Base-by-base conservation (phyloP, 306 rosid genomes). In the Glycyrrhiza uralensis region DNA sequence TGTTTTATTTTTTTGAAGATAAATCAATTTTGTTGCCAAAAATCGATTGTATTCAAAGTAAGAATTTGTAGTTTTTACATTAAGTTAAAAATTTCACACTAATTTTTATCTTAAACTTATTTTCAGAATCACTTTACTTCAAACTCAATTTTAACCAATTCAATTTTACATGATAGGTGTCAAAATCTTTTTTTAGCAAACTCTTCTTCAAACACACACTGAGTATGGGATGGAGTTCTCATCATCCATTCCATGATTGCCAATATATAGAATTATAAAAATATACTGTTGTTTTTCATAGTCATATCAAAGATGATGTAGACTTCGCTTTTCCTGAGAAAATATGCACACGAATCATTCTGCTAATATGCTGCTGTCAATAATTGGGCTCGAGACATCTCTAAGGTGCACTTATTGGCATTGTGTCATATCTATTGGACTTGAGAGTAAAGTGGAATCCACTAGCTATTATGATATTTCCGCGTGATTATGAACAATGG, bases 381-480 rank as follows among this genome's bases (percentile, higher is more conserved):
- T 78, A 41, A 71, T 71, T 78, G 74, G 77, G 20, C 15, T 58
- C 29, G 6, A 33, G 74, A 71, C 36, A 63, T 55, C 8, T 26
- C 36, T 4, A 47, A 11, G 20, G 41, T 12, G 24, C 73, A 51
- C 73, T 71, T 38, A n/a, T 77, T n/a, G n/a, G n/a, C n/a, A n/a
- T n/a, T 28, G 44, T 47, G 47, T 18, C 45, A 69, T 56, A 76
- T 68, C 46, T 47, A 23, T 35, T 35, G 63, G 75, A 24, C 35
- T 58, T 39, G 12, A 65, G 20, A 39, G 9, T 57, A 66, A 76
- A 66, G 69, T 15, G 11, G 39, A 55, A 56, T 56, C 69, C 63
- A 49, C 54, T 55, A n/a, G 24, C 14, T 42, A 76, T 46, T 24
- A 69, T 56, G 10, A 29, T 68, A 35, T 68, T 36, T 9, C 14